phyloP scores from a whole-genome alignment of 306 rosid species.

The Castanopsis chinensis region DNA sequence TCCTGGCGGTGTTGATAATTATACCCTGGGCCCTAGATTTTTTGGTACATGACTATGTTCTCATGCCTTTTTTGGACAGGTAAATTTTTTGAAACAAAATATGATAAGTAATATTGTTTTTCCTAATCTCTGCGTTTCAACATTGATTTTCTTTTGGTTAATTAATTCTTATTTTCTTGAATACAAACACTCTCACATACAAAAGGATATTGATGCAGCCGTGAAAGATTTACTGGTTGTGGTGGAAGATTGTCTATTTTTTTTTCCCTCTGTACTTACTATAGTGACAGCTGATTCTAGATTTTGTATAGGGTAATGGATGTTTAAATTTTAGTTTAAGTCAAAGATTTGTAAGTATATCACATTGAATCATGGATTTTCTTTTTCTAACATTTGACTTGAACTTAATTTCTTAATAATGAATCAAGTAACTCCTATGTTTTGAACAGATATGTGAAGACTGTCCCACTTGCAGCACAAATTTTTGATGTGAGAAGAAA shows the following conservation, averaged over 20 bases:
- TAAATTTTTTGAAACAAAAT: constrained; percentile 16
- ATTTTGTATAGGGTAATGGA: neutral
- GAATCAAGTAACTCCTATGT: constrained; percentile 4
- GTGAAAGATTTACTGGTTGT: neutral
- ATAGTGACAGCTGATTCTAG: neutral
- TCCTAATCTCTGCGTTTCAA: neutral
- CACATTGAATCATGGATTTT: neutral
- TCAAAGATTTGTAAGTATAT: neutral
- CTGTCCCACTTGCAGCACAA: constrained; percentile 93
- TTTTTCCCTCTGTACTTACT: neutral
- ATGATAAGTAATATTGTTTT: neutral
- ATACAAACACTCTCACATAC: neutral
- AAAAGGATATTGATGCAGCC: too few relatives aligned
- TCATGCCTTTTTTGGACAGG: constrained; percentile 98
- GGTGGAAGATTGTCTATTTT: neutral
- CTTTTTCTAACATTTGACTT: neutral
- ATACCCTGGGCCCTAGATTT: constrained; percentile 92
- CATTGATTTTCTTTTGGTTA: neutral
- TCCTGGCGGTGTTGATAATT: constrained; percentile 72
- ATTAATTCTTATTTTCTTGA: neutral
- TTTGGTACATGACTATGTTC: constrained; percentile 84
- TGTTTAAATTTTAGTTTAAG: neutral
- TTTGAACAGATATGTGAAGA: constrained; percentile 83
- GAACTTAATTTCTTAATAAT: neutral
- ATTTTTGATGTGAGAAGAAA: constrained; percentile 85